phyloP scores from a whole-genome alignment of 1,284 basidiomycete species.

The Pascua guehoae region DNA sequence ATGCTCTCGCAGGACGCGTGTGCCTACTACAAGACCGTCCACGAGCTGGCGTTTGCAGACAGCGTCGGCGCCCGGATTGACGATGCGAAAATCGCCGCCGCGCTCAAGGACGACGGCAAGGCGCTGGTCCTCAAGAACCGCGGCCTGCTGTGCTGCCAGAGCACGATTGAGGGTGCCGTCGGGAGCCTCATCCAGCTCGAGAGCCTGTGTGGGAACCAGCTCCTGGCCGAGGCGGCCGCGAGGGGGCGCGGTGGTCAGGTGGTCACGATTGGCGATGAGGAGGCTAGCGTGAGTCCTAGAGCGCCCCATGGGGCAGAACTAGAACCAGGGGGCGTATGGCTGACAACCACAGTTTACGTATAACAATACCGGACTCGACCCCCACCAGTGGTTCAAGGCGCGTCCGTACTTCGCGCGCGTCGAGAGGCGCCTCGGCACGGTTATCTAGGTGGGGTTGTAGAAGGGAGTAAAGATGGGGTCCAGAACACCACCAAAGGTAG shows the following conservation, averaged over 20 bases:
- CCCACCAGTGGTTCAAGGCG: not conserved
- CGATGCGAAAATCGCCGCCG: conserved; percentile 7
- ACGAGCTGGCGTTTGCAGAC: conserved; percentile 17
- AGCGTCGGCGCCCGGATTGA: not conserved
- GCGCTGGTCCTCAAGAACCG: conserved; percentile 24
- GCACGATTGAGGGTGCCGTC: conserved; percentile 26
- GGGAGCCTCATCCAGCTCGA: conserved; percentile 27
- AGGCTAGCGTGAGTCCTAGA: conserved; percentile 18
- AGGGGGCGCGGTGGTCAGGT: conserved; percentile 23
- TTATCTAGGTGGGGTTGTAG: not conserved
- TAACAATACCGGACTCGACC: not conserved
- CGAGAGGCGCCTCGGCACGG: not conserved
- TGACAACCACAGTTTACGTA: not conserved
- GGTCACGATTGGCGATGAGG: conserved; percentile 24
- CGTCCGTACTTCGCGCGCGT: not conserved
- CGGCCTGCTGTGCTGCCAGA: conserved; percentile 23
- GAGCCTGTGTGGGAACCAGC: conserved; percentile 24
- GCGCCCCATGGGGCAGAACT: too few species aligned
- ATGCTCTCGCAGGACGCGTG: conserved; percentile 34
- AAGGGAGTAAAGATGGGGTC: too few species aligned
- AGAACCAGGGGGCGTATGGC: not conserved
- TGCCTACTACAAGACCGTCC: conserved; percentile 20
- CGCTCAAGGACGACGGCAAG: conserved; percentile 15
- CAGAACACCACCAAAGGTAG: too few species aligned
- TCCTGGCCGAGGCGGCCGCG: conserved; percentile 24